Conservation (phyloP, 495 filamentous ascomycete genomes). For the Neurospora tetraspora region DNA sequence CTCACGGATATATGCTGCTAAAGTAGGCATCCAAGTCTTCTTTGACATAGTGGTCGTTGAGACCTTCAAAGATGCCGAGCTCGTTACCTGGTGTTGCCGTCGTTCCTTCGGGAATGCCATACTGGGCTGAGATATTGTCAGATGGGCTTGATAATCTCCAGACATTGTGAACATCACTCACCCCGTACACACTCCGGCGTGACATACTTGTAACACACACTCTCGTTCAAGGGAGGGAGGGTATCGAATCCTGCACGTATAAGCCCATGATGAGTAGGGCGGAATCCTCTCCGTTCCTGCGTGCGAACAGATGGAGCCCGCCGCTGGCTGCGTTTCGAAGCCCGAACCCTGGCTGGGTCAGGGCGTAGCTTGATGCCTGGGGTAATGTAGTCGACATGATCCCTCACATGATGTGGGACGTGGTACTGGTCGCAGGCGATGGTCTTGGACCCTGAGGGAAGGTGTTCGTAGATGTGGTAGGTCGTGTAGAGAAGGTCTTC, state of each 20-base stretch:
- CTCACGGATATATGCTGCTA: slow-evolving; percentile 30
- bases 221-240: slow-evolving; percentile 8
- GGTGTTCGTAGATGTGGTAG: slow-evolving; percentile 46
- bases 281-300: not conserved
- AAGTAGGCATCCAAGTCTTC: slow-evolving; percentile 54
- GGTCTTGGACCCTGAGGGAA: slow-evolving; percentile 13
- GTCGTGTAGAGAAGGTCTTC: slow-evolving; percentile 45
- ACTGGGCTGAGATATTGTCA: slow-evolving; percentile 15
- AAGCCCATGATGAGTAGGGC: not conserved
- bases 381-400: slow-evolving; percentile 50
- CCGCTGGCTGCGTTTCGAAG: not conserved
- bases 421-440: slow-evolving; percentile 37
- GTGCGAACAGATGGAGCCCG: not conserved
- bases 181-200: slow-evolving; percentile 25
- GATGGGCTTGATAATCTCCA: not conserved
- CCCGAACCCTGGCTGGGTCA: not conserved
- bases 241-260: not conserved
- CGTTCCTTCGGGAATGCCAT: slow-evolving; percentile 21
- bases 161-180: slow-evolving; percentile 1
- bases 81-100: slow-evolving; percentile 21
- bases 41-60: slow-evolving; percentile 34
- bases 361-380: slow-evolving; percentile 39
- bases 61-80: slow-evolving; percentile 24
- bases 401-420: slow-evolving; percentile 39
- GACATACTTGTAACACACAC: slow-evolving; percentile 17